Evolutionary conservation across 2,329 filamentous ascomycete species (phyloP).

Genomic region (Diaporthe humulicola): DNA sequence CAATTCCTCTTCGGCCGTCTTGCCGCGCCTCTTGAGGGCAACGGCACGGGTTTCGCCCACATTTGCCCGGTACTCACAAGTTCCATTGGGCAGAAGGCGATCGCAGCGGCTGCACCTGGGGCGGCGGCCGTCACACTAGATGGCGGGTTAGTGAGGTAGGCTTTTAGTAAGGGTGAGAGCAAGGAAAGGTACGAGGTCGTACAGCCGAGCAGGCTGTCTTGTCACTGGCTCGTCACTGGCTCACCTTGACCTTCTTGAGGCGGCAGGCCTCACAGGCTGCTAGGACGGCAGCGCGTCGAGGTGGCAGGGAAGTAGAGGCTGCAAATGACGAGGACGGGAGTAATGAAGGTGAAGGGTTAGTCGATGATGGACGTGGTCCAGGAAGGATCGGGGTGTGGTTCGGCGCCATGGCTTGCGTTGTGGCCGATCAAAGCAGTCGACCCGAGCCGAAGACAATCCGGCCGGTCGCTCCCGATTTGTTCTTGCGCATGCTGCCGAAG

Average conservation of each 20-base stretch:
- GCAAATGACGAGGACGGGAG: neutral
- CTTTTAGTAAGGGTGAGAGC: neutral
- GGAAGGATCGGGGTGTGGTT: neutral
- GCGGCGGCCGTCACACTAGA: conserved; percentile 7
- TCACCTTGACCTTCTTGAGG: conserved; percentile 13
- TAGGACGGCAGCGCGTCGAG: neutral
- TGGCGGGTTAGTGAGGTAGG: neutral
- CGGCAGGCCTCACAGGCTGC: conserved; percentile 12
- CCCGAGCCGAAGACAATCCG: neutral
- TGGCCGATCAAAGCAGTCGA: neutral
- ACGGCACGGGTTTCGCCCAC: conserved; percentile 10
- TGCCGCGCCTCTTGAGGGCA: conserved; percentile 15
- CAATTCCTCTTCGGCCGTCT: neutral
- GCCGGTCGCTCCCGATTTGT: neutral
- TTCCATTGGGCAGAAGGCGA: neutral
- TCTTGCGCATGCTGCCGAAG: neutral
- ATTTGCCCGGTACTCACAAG: neutral
- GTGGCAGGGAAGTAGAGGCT: neutral
- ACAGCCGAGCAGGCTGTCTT: neutral
- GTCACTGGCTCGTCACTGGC: neutral
- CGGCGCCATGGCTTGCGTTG: conserved; percentile 2
- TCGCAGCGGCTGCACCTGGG: neutral
- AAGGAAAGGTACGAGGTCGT: too few species aligned
- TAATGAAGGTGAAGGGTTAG: neutral
- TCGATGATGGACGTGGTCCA: too few species aligned